A percentile compares a stretch with the other conserved stretches of the same genome.
These are phyloP conservation scores for Phtheirospermum japonicum DNA, from an alignment of 257 asterid genomes.

Conservation along the genomic window DNA sequence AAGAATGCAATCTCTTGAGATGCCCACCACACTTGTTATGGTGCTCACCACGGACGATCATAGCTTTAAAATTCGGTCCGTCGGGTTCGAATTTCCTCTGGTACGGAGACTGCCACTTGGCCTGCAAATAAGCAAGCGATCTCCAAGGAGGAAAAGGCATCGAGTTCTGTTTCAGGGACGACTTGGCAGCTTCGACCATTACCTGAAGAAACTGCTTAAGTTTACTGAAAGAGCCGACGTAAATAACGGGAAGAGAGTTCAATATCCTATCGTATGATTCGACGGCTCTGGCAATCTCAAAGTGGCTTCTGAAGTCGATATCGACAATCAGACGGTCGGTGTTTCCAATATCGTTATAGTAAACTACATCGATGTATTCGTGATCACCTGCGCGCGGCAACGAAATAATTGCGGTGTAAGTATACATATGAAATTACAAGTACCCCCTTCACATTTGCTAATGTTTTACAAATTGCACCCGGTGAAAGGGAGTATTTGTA, in stretches of 20 bases:
- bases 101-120: slow-evolving; percentile 67
- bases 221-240: slow-evolving; percentile 54
- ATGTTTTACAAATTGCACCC: background rate
- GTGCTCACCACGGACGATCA: slow-evolving; percentile 31
- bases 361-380: slow-evolving; percentile 60
- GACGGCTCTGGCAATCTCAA: slow-evolving; percentile 83
- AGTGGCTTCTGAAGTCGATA: slow-evolving; percentile 70
- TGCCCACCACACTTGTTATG: slow-evolving; percentile 44
- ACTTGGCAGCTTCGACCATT: slow-evolving; percentile 76
- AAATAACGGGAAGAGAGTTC: slow-evolving; percentile 58
- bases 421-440: background rate
- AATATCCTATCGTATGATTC: slow-evolving; percentile 58
- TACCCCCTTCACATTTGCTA: background rate
- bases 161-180: slow-evolving; percentile 69
- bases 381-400: slow-evolving; percentile 53
- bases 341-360: slow-evolving; percentile 35
- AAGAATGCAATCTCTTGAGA: slow-evolving; percentile 44
- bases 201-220: slow-evolving; percentile 58
- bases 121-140: slow-evolving; percentile 55
- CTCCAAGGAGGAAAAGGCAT: slow-evolving; percentile 92
- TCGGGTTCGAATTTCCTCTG: slow-evolving; percentile 36
- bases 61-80: background rate
- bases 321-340: slow-evolving; percentile 56
- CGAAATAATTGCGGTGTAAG: background rate
- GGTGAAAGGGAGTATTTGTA: no score